These are phyloP conservation scores for Dactylellina sp. DNA, from an alignment of 2,329 filamentous ascomycete genomes.

Conservation along the genomic window DNA sequence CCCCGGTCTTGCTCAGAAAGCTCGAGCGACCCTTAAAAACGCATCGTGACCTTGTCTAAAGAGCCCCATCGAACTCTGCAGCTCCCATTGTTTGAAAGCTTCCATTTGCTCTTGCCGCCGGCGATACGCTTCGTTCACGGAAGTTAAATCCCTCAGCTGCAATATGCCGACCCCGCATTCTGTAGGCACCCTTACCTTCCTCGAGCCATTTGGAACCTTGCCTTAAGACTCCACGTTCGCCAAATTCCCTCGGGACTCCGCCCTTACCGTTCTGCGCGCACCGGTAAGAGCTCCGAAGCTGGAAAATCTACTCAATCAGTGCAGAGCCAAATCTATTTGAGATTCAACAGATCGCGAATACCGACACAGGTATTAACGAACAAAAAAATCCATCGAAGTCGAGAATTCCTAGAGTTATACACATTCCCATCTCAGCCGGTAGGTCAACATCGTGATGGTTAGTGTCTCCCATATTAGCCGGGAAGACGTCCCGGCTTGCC, in stretches of 20 bases:
- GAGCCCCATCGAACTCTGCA: constrained; percentile 42
- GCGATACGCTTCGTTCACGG: constrained; percentile 20
- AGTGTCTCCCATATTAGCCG: constrained; percentile 50
- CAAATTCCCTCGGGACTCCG: constrained; percentile 27
- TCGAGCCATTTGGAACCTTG: constrained; percentile 38
- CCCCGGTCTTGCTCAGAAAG: constrained; percentile 14
- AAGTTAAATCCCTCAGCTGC: constrained; percentile 56
- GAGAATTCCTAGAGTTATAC: constrained; percentile 36
- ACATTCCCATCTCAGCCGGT: constrained; percentile 15
- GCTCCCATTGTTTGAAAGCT: constrained; percentile 1
- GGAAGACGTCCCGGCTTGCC: constrained; percentile 56
- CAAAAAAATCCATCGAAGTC: constrained; percentile 21
- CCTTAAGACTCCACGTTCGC: constrained; percentile 33
- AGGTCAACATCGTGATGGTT: constrained; percentile 17
- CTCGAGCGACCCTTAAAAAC: constrained; percentile 22
- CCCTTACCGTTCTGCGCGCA: constrained; percentile 42
- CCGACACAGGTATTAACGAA: constrained; percentile 6
- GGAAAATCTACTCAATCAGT: constrained; percentile 32
- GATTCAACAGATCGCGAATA: constrained; percentile 28
- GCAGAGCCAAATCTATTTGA: constrained; percentile 2
- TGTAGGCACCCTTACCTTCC: constrained; percentile 45
- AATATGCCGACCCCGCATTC: constrained; percentile 56
- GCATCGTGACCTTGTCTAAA: constrained; percentile 34
- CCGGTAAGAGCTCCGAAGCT: constrained; percentile 53
- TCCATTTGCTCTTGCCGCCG: constrained; percentile 3